These are phyloP conservation scores for Beauveria pseudobassiana DNA, from an alignment of 2,329 filamentous ascomycete species.

Conservation along the genomic window DNA sequence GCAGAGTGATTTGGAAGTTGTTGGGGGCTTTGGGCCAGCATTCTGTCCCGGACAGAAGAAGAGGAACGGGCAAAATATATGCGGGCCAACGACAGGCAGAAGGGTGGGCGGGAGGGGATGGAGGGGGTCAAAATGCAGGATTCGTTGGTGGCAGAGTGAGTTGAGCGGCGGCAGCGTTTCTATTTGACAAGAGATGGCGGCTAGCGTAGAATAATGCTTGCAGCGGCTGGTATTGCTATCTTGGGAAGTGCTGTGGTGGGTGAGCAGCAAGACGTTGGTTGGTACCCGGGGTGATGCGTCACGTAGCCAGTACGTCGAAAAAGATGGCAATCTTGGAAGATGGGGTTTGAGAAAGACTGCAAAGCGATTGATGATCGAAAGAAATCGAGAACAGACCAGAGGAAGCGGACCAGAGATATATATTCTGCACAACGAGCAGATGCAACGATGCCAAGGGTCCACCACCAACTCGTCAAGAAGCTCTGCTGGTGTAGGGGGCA, in stretches of 20 bases:
- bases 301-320: background rate
- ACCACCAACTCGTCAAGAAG: slow-evolving; percentile 3
- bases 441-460: slow-evolving; percentile 9
- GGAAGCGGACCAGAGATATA: slow-evolving; percentile 8
- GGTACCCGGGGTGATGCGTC: background rate
- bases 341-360: background rate
- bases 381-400: background rate
- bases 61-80: slow-evolving; percentile 7
- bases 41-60: slow-evolving; percentile 3
- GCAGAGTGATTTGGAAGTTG: slow-evolving; percentile 9
- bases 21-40: background rate
- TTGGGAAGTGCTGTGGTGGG: slow-evolving; percentile 1
- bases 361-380: background rate
- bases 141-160: slow-evolving; percentile 8
- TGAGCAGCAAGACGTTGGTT: background rate
- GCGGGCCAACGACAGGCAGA: slow-evolving; percentile 10
- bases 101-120: background rate
- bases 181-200: slow-evolving; percentile 4
- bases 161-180: slow-evolving; percentile 10
- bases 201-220: slow-evolving; percentile 4
- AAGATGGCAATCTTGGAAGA: background rate
- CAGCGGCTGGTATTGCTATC: slow-evolving; percentile 6
- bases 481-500: background rate
- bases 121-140: slow-evolving; percentile 9
- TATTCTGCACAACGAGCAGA: slow-evolving; percentile 3